Evolutionary conservation across 768 basidiomycete species (phyloP).

Genomic region (Phanerodontia chrysosporium): DNA sequence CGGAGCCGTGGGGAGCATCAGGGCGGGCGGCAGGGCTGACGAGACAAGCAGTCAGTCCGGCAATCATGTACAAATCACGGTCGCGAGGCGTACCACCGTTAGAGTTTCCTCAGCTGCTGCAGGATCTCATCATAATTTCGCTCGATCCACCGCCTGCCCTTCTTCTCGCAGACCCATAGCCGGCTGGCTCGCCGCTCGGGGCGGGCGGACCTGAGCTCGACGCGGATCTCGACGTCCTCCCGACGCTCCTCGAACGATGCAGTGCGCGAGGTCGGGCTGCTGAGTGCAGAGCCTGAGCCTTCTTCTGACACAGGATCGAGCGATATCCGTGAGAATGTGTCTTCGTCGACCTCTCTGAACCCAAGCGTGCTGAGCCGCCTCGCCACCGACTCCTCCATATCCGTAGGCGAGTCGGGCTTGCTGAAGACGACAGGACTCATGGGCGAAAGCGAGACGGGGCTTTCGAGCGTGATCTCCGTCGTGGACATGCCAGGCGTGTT

Average conservation of each 20-base stretch:
- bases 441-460: neutral
- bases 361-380: constrained; percentile 7
- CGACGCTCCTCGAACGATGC: neutral
- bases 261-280: neutral
- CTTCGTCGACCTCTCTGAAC: constrained; percentile 5
- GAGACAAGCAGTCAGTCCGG: neutral
- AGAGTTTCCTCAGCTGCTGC: constrained; percentile 8
- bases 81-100: neutral
- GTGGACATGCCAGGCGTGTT: constrained; percentile 3
- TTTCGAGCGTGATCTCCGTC: constrained; percentile 6
- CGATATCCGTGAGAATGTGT: neutral
- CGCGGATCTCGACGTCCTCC: constrained; percentile 4
- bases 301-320: neutral
- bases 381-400: constrained; percentile 10
- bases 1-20: too few relatives aligned
- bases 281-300: neutral
- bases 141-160: constrained; percentile 14
- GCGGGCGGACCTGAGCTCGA: constrained; percentile 5
- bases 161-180: constrained; percentile 14
- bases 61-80: neutral
- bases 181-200: constrained; percentile 5
- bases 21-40: neutral
- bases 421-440: constrained; percentile 11
- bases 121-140: constrained; percentile 11
- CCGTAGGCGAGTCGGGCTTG: neutral